A percentile compares a stretch with the other conserved stretches of the same genome.
These are phyloP conservation scores for Parachaetomium inaequale DNA, from an alignment of 495 filamentous ascomycete genomes.

Conservation along the genomic window DNA sequence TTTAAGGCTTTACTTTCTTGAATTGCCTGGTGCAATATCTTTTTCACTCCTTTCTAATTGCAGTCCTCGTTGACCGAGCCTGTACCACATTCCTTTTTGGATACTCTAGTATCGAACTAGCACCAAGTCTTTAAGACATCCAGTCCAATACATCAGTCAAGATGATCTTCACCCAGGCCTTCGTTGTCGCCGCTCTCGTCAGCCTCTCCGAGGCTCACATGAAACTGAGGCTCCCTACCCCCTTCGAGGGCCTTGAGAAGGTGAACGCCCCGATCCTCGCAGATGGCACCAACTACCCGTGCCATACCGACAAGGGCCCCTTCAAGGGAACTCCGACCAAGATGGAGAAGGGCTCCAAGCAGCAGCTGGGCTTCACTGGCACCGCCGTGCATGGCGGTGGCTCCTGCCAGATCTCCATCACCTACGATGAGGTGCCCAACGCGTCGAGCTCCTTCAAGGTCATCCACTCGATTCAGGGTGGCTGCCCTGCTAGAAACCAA, in stretches of 20 bases:
- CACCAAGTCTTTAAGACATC: neutral
- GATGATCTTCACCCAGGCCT: slow-evolving; percentile 42
- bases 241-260: slow-evolving; percentile 53
- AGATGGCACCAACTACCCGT: slow-evolving; percentile 69
- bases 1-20: slow-evolving; percentile 6
- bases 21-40: slow-evolving; percentile 21
- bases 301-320: slow-evolving; percentile 54
- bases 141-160: slow-evolving; percentile 22
- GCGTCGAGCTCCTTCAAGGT: slow-evolving; percentile 65
- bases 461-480: slow-evolving; percentile 78
- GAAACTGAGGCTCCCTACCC: slow-evolving; percentile 63
- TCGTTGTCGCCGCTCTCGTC: slow-evolving; percentile 39
- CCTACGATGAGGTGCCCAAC: slow-evolving; percentile 62
- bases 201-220: slow-evolving; percentile 63
- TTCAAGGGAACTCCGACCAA: slow-evolving; percentile 39
- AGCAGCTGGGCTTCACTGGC: slow-evolving; percentile 54
- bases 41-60: slow-evolving; percentile 14
- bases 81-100: slow-evolving; percentile 16
- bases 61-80: slow-evolving; percentile 19
- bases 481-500: slow-evolving; percentile 59
- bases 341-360: slow-evolving; percentile 52
- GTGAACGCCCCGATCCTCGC: slow-evolving; percentile 53
- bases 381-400: slow-evolving; percentile 78
- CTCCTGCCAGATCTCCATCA: slow-evolving; percentile 80
- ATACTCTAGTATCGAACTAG: slow-evolving; percentile 13